Evolutionary conservation across 2,329 filamentous ascomycete genomes (phyloP).

Genomic region (Nemania abortiva): DNA sequence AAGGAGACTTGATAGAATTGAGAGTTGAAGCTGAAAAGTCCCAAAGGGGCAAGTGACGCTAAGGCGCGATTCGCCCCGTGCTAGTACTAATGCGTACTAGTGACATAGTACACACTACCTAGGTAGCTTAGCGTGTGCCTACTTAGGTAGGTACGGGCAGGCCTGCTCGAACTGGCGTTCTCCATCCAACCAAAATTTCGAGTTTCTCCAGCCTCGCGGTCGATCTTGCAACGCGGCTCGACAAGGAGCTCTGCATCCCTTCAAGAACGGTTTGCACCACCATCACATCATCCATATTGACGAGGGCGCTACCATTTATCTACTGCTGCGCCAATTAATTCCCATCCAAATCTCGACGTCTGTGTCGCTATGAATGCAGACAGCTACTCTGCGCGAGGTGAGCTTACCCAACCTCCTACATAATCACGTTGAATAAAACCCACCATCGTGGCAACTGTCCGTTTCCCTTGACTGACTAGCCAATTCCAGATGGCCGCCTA

Average conservation of each 20-base stretch:
- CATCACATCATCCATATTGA: slow-evolving; percentile 24
- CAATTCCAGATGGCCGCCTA: slow-evolving; percentile 61
- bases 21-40: slow-evolving; percentile 18
- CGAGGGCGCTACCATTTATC: slow-evolving; percentile 1
- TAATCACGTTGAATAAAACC: slow-evolving; percentile 29
- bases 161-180: slow-evolving; percentile 7
- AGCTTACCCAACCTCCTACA: slow-evolving; percentile 51
- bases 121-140: background rate
- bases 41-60: slow-evolving; percentile 43
- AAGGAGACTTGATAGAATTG: background rate
- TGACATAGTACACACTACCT: background rate
- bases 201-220: slow-evolving; percentile 52
- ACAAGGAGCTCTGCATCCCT: slow-evolving; percentile 42
- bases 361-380: slow-evolving; percentile 81
- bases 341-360: background rate
- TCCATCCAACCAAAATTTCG: slow-evolving; percentile 50
- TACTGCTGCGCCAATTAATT: slow-evolving; percentile 19
- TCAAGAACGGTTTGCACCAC: slow-evolving; percentile 9
- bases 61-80: slow-evolving; percentile 10
- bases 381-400: slow-evolving; percentile 82
- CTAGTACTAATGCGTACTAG: slow-evolving; percentile 6
- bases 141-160: slow-evolving; percentile 6
- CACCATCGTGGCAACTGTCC: slow-evolving; percentile 5
- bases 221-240: slow-evolving; percentile 48
- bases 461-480: slow-evolving; percentile 45